These are phyloP conservation scores for Globisporangium lucens DNA, from an alignment of 352 stramenopile species.

Conservation along the genomic window DNA sequence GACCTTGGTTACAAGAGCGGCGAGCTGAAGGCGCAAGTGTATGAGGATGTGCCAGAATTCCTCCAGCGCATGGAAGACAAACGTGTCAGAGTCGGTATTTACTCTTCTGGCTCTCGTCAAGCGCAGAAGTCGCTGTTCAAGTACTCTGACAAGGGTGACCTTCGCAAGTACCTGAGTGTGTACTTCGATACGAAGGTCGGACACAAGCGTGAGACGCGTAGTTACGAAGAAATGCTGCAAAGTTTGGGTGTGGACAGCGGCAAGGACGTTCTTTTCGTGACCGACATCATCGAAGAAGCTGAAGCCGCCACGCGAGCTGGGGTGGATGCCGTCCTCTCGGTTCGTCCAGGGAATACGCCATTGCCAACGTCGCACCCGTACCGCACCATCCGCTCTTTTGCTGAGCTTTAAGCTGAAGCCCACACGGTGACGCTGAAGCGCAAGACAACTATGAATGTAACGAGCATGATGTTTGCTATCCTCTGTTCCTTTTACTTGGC, in stretches of 20 bases:
- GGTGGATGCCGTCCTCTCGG: conserved; percentile 65
- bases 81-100: conserved; percentile 89
- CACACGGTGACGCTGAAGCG: neutral
- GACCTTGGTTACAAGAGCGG: conserved; percentile 81
- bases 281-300: conserved; percentile 85
- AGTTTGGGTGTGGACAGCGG: conserved; percentile 77
- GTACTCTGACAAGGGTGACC: conserved; percentile 79
- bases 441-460: conserved; percentile 6
- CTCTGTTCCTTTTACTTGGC: neutral
- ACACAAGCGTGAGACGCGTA: conserved; percentile 68
- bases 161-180: conserved; percentile 64
- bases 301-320: conserved; percentile 69
- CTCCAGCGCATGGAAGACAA: conserved; percentile 73
- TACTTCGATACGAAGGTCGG: conserved; percentile 88
- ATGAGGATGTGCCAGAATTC: conserved; percentile 87
- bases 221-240: conserved; percentile 81
- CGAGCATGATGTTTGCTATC: conserved; percentile 5
- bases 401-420: conserved; percentile 32
- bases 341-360: conserved; percentile 83
- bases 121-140: conserved; percentile 87
- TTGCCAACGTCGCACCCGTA: conserved; percentile 59
- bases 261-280: conserved; percentile 86
- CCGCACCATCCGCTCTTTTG: conserved; percentile 56
- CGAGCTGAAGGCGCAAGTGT: conserved; percentile 89
- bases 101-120: conserved; percentile 90